Conservation (phyloP, 2,329 filamentous ascomycete species). For the Aspergillus japonicus region DNA sequence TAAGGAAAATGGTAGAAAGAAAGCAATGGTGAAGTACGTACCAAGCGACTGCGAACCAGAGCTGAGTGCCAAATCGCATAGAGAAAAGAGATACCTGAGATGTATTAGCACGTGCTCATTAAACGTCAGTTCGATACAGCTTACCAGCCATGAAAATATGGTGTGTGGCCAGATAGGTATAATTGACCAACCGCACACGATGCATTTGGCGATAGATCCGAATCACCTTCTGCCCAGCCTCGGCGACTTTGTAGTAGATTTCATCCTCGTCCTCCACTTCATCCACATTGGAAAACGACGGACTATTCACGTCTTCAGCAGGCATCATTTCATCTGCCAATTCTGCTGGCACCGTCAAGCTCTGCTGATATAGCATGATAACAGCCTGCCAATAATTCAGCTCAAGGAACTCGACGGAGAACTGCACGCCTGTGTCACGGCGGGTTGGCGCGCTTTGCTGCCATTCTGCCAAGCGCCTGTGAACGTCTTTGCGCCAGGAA, state of each 20-base stretch:
- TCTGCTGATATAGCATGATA: slow-evolving; percentile 92
- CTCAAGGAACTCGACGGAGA: slow-evolving; percentile 85
- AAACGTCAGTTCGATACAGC: slow-evolving; percentile 20
- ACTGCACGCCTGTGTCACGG: slow-evolving; percentile 78
- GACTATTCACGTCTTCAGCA: slow-evolving; percentile 59
- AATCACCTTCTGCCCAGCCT: slow-evolving; percentile 89
- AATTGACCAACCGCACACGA: slow-evolving; percentile 84
- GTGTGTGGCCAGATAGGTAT: slow-evolving; percentile 92
- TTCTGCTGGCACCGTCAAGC: slow-evolving; percentile 78
- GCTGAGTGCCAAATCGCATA: slow-evolving; percentile 98
- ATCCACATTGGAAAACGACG: slow-evolving; percentile 47
- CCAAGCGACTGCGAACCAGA: slow-evolving; percentile 78
- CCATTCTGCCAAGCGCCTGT: slow-evolving; percentile 80
- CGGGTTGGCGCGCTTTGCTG: slow-evolving; percentile 76
- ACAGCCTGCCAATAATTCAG: slow-evolving; percentile 98
- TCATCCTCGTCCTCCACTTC: slow-evolving; percentile 74
- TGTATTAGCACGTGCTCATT: slow-evolving; percentile 12
- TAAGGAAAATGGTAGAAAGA: not conserved
- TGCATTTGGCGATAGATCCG: slow-evolving; percentile 89
- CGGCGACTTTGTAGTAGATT: slow-evolving; percentile 90
- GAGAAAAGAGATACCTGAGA: slow-evolving; percentile 75
- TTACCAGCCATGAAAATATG: slow-evolving; percentile 94
- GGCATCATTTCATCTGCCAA: slow-evolving; percentile 73
- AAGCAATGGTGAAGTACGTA: slow-evolving; percentile 48
- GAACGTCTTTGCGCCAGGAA: slow-evolving; percentile 84